Base-by-base conservation (phyloP, 1,139 yeast species). In the Eremothecium gossypii region DNA sequence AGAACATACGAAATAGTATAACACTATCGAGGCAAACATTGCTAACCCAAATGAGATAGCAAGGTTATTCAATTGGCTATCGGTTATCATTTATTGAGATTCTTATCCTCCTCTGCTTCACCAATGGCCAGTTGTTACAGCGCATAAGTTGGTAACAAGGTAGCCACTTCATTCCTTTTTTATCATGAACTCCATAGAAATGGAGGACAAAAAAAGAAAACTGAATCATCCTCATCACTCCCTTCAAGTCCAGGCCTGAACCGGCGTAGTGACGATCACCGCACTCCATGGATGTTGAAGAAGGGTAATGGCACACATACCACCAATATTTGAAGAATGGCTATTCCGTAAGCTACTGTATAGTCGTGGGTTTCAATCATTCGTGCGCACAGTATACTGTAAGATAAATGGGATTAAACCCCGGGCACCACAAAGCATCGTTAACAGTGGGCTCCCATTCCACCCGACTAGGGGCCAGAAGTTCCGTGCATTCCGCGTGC, bases 11-110 rank as follows among this genome's bases (percentile, higher is more conserved):
- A 71, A 61, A 53, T 85, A 93, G 63, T 82, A 87, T 4, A 81
- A 68, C 40, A 84, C 66, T 40, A 87, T 83, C 52, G 87, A 70
- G 2, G 77, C 70, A 60, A 86, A 74, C 44, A 94, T 79, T 9
- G 77, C 65, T 45, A 85, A 63, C 6, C 96, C 96, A 54, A 83
- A 80, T n/a, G 77, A 65, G 42, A 84, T 71, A 42, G 86, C 93
- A 41, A 85, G 69, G 39, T 76, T 68, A 61, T 86, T 79, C 60
- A 87, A 74, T 64, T 86, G 91, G 45, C 70, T 69, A 69, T 86
- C 96, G 17, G 83, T 71, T 56, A 87, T 87, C 96, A 86, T 87
- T 36, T 40, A 57, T 33, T 12, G 30, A 12, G 33, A 11, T 27
- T 27, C 9, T 37, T 8, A 11, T 14, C 23, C 11, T 36, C 14